phyloP scores from a whole-genome alignment of 257 asterid genomes.

The Nicotiana paniculata region DNA sequence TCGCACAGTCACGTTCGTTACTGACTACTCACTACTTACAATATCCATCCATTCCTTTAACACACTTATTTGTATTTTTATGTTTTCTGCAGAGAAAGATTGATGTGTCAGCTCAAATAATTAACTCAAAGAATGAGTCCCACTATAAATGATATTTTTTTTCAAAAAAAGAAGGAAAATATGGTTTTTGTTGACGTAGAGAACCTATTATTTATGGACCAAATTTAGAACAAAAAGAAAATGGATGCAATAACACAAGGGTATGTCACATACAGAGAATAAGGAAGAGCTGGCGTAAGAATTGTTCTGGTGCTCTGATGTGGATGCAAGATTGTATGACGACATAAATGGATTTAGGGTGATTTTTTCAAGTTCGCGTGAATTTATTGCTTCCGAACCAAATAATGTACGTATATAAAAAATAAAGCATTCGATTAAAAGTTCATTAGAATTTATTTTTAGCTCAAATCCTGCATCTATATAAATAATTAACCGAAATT shows the following conservation, averaged over 20 bases:
- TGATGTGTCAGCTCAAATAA: neutral
- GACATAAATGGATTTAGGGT: neutral
- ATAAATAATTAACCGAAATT: too few relatives aligned
- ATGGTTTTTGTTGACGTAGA: neutral
- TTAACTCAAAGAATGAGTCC: neutral
- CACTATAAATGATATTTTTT: neutral
- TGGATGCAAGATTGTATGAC: neutral
- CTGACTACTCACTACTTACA: slow-evolving; percentile 1
- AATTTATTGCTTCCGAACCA: neutral
- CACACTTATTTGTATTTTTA: neutral
- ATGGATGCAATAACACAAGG: neutral
- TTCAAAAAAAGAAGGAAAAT: neutral
- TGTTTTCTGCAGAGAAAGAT: neutral
- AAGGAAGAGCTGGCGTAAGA: neutral
- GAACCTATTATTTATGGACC: neutral
- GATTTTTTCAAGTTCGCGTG: too few relatives aligned
- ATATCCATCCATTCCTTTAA: neutral
- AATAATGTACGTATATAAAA: neutral
- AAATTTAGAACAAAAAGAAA: neutral
- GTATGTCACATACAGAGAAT: neutral
- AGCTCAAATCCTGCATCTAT: too few relatives aligned
- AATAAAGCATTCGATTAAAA: too few relatives aligned
- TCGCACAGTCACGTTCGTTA: neutral
- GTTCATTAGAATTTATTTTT: too few relatives aligned
- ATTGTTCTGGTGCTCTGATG: neutral